Evolutionary conservation across 2,329 filamentous ascomycete genomes (phyloP).

Genomic region (Rutstroemia sp.): DNA sequence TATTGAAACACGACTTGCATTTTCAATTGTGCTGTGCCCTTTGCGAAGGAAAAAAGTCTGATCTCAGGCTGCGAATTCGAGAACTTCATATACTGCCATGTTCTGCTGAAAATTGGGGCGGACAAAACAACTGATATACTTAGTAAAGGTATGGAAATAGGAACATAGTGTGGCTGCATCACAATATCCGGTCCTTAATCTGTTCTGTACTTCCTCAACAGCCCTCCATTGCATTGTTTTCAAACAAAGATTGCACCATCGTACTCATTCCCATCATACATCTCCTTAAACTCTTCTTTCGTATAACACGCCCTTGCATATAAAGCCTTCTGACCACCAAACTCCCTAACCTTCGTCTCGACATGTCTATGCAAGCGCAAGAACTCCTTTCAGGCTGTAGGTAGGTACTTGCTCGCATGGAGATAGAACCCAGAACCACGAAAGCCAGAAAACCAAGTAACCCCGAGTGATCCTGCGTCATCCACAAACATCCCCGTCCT

Average conservation of each 20-base stretch:
- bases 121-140: no score
- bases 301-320: constrained; percentile 82
- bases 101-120: no score
- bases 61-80: no score
- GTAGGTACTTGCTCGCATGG: constrained; percentile 45
- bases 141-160: no score
- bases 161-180: no score
- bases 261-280: constrained; percentile 54
- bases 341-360: constrained; percentile 58
- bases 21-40: no score
- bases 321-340: constrained; percentile 77
- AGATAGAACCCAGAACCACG: constrained; percentile 60
- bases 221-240: no score
- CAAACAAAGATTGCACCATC: constrained; percentile 29
- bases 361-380: constrained; percentile 62
- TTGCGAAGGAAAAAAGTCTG: no score
- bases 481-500: constrained; percentile 42
- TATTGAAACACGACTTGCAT: no score
- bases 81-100: no score
- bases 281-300: constrained; percentile 58
- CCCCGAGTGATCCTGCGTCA: constrained; percentile 22
- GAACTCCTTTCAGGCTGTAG: constrained; percentile 46
- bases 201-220: no score
- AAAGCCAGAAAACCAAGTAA: constrained; percentile 41
- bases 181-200: no score